Conservation (phyloP, 176 grass and related monocot genomes). For the Puccinellia tenuiflora region DNA sequence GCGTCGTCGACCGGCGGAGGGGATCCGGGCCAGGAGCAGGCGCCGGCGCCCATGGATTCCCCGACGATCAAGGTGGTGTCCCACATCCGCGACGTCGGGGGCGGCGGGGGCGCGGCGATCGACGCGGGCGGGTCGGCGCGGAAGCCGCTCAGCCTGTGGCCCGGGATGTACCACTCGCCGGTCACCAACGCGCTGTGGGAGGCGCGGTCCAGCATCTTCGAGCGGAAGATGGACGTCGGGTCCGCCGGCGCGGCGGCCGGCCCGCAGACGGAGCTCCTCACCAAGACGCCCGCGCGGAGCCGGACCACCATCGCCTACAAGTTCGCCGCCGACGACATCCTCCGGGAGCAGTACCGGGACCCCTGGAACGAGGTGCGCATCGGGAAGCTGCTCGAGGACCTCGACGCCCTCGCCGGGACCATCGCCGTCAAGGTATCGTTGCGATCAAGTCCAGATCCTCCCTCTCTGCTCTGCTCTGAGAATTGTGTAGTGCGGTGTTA, state of each 20-base stretch:
- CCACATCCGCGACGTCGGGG: background rate
- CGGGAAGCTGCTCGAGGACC: constrained; percentile 91
- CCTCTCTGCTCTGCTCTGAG: no score
- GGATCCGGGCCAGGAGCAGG: constrained; percentile 23
- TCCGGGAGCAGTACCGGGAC: constrained; percentile 85
- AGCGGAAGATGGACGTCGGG: constrained; percentile 61
- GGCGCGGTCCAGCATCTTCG: constrained; percentile 92
- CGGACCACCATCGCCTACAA: constrained; percentile 77
- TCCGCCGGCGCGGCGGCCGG: background rate
- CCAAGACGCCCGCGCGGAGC: constrained; percentile 72
- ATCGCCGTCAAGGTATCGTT: constrained; percentile 74
- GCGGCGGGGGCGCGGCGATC: constrained; percentile 19
- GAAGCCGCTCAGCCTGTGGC: constrained; percentile 89
- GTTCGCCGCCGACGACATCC: constrained; percentile 76
- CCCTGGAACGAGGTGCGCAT: constrained; percentile 85
- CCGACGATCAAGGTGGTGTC: constrained; percentile 58
- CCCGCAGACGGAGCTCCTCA: constrained; percentile 74
- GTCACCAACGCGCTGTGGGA: constrained; percentile 95
- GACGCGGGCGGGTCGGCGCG: constrained; percentile 62
- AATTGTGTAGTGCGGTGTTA: background rate
- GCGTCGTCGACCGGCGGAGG: background rate
- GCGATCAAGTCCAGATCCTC: background rate
- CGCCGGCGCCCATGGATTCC: constrained; percentile 30
- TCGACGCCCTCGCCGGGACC: constrained; percentile 92
- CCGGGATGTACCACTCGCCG: constrained; percentile 97